Evolutionary conservation across 169 alveolate genomes (phyloP), one percentile per base, ranked within the genome.

Genomic region (Cryptosporidium bovis): DNA sequence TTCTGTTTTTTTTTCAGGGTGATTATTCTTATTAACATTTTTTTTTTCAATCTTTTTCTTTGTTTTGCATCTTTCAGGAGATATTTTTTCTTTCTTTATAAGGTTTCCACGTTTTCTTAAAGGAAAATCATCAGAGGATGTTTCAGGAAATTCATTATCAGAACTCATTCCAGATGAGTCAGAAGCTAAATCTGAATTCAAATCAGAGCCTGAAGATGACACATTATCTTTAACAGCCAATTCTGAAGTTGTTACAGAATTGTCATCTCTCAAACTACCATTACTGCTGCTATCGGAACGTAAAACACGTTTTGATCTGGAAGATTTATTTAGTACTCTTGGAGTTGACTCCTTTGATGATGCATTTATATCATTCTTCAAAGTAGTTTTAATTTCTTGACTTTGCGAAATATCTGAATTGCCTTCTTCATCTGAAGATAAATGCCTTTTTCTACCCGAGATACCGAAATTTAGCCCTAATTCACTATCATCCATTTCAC

Each of bases 331-430:
- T n/a, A 77, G n/a, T 2, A 77, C 34, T 48, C 69, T 27, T 60
- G 71, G 87, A 48, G 77, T 77, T n/a, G 87, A 77, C n/a, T 77
- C 87, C 27, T 44, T 77, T 36, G 87, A 77, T 58, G 87, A 77
- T 36, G n/a, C 29, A 15, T 69, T 33, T 4, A 24, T 7, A n/a
- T 69, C 29, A 44, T n/a, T 44, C 1, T 48, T 18, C 13, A 27
- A 0, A 24, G 20, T 48, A 20, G 4, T 48, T 4, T 18, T n/a
- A 7, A 48, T 55, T 44, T 66, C 46, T 20, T 50, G 44, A 31
- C 16, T 15, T 31, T 65, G 51, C 1, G 2, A 44, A 10, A 24
- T 27, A 13, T 66, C 64, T 20, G 64, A 50, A 15, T 66, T 27
- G 46, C 27, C 31, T n/a, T 53, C 66, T 29, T 69, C 83, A 69